Conservation (phyloP, 371 early-diverging fungal genomes). For the Mortierella sp. region DNA sequence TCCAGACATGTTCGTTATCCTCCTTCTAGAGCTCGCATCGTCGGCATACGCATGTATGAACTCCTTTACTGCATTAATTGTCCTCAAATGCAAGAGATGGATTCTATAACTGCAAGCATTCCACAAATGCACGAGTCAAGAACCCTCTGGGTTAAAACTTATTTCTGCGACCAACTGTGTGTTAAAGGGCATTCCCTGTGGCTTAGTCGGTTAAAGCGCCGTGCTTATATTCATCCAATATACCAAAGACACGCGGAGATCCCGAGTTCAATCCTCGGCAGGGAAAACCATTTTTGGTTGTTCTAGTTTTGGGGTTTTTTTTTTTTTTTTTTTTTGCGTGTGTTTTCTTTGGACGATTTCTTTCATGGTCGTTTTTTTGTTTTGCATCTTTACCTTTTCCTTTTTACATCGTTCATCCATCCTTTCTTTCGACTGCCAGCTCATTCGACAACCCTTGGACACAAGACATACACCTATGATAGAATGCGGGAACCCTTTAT, state of each 20-base stretch:
- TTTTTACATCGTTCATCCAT: neutral
- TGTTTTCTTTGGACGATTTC: neutral
- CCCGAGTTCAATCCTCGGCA: conserved; percentile 60
- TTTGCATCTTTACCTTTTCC: neutral
- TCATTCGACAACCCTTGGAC: neutral
- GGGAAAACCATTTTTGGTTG: conserved; percentile 41
- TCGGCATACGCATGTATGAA: too few relatives aligned
- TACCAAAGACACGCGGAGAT: conserved; percentile 57
- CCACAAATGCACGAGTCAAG: too few relatives aligned
- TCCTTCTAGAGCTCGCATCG: too few relatives aligned
- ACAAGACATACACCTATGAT: neutral
- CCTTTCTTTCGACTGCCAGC: neutral
- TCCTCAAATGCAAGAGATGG: neutral
- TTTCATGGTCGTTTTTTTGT: neutral
- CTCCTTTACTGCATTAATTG: neutral
- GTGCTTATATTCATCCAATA: conserved; percentile 57
- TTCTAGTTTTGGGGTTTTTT: neutral
- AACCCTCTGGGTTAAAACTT: neutral
- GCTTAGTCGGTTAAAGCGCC: conserved; percentile 58
- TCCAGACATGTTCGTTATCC: too few relatives aligned
- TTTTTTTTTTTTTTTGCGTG: neutral
- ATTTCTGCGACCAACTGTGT: conserved; percentile 11
- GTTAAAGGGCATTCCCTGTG: conserved; percentile 43
- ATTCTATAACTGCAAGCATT: neutral
- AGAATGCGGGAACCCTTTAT: conserved; percentile 73